A percentile compares a stretch with the other conserved stretches of the same genome.
Evolutionary conservation across 2,329 filamentous ascomycete genomes (phyloP).

Genomic region (Aurifilum marmelostoma): DNA sequence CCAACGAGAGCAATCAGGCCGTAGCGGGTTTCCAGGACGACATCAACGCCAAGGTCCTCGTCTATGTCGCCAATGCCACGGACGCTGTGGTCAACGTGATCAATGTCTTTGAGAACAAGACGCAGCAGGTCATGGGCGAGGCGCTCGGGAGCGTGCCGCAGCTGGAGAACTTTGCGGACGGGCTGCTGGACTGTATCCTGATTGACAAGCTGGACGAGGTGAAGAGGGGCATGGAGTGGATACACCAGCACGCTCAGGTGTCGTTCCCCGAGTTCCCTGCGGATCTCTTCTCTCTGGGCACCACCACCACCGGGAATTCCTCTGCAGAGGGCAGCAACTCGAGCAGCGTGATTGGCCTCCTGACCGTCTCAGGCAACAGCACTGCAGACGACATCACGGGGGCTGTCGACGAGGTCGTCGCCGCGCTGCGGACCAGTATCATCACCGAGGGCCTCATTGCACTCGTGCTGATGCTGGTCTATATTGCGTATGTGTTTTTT

Average conservation of each 20-base stretch:
- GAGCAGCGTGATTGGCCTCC: constrained; percentile 53
- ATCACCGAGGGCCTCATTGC: constrained; percentile 81
- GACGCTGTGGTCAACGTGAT: constrained; percentile 82
- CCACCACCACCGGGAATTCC: constrained; percentile 52
- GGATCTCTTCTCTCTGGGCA: constrained; percentile 82
- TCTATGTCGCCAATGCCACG: constrained; percentile 85
- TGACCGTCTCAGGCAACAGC: constrained; percentile 1
- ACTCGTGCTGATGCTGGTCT: constrained; percentile 72
- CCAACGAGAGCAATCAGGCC: constrained; percentile 72
- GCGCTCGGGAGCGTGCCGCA: constrained; percentile 62
- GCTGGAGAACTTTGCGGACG: constrained; percentile 70
- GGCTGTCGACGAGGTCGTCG: constrained; percentile 71
- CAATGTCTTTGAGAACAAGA: constrained; percentile 78
- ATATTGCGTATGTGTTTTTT: constrained; percentile 75
- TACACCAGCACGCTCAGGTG: constrained; percentile 83
- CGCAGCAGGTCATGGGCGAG: constrained; percentile 73
- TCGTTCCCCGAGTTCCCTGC: constrained; percentile 77
- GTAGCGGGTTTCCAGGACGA: constrained; percentile 59
- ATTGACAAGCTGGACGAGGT: constrained; percentile 83
- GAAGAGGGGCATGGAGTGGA: constrained; percentile 90
- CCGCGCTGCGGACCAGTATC: constrained; percentile 69
- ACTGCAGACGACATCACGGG: constrained; percentile 76
- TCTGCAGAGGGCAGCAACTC: constrained; percentile 53
- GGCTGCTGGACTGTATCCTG: constrained; percentile 85
- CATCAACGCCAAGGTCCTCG: constrained; percentile 83